Evolutionary conservation across 1,284 basidiomycete genomes (phyloP).

Genomic region (Trichosporon inkin): DNA sequence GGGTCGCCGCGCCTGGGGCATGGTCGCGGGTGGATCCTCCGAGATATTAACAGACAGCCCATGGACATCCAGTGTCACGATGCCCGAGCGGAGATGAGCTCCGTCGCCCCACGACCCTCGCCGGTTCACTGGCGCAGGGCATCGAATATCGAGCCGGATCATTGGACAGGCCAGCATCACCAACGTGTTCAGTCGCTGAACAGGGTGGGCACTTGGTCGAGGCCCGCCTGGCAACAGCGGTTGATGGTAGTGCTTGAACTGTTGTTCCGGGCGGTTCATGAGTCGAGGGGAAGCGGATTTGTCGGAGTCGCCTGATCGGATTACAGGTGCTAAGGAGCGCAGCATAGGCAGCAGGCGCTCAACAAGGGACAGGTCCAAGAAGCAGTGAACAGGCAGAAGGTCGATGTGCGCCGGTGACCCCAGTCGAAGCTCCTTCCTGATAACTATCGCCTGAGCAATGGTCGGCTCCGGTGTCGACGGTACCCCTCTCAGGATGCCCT

Average conservation of each 20-base stretch:
- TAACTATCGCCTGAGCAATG: slow-evolving; percentile 24
- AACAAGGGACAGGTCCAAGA: slow-evolving; percentile 63
- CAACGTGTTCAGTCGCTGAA: slow-evolving; percentile 4
- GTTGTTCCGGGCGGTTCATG: slow-evolving; percentile 1
- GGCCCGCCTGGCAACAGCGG: neutral
- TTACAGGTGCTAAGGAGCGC: slow-evolving; percentile 32
- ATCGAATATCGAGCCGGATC: slow-evolving; percentile 45
- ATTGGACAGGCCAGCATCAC: slow-evolving; percentile 32
- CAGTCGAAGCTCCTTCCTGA: slow-evolving; percentile 21
- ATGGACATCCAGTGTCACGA: slow-evolving; percentile 48
- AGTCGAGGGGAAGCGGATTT: neutral
- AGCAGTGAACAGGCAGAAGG: slow-evolving; percentile 64
- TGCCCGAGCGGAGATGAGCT: slow-evolving; percentile 44
- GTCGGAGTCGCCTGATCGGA: slow-evolving; percentile 16
- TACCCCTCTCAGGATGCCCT: slow-evolving; percentile 34
- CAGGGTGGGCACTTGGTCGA: neutral
- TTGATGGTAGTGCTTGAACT: slow-evolving; percentile 1
- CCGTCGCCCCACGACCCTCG: slow-evolving; percentile 46
- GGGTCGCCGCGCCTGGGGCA: neutral
- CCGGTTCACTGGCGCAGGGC: slow-evolving; percentile 44
- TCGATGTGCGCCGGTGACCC: slow-evolving; percentile 29
- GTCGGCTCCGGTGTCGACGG: slow-evolving; percentile 16
- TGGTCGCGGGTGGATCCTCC: slow-evolving; percentile 8
- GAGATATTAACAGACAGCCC: slow-evolving; percentile 22
- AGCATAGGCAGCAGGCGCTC: slow-evolving; percentile 47